phyloP scores from a whole-genome alignment of 116 monocot genomes.

The Trichopus zeylanicus region DNA sequence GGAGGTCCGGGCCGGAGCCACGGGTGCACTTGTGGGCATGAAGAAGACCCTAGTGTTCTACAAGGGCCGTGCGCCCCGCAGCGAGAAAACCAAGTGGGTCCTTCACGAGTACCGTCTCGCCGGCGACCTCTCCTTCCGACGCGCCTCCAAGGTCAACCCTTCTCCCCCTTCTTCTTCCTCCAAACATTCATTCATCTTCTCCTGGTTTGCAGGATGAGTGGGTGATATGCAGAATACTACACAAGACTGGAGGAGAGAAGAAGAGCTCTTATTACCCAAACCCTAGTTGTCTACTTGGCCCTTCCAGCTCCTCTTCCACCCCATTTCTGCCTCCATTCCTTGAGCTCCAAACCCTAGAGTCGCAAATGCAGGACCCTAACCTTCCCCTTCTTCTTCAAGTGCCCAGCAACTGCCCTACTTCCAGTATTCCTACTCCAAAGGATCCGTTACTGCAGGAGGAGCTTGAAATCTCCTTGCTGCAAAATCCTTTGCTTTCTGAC shows the following conservation, averaged over 20 bases:
- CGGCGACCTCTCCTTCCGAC: constrained; percentile 57
- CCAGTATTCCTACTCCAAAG: constrained; percentile 6
- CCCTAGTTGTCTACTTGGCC: constrained; percentile 14
- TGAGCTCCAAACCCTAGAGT: constrained; percentile 26
- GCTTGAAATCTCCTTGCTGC: constrained; percentile 28
- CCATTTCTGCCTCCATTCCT: constrained; percentile 25
- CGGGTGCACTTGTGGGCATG: constrained; percentile 63
- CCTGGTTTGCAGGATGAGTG: constrained; percentile 77
- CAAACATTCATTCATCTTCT: neutral
- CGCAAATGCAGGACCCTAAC: too few species aligned
- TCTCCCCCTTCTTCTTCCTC: neutral
- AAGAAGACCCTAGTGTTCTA: constrained; percentile 94
- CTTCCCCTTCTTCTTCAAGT: neutral
- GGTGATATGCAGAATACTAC: constrained; percentile 97
- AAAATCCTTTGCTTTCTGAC: constrained; percentile 25
- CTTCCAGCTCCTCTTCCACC: constrained; percentile 19
- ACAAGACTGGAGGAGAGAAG: constrained; percentile 51
- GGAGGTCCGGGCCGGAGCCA: constrained; percentile 41
- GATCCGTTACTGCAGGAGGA: neutral
- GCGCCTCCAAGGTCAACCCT: constrained; percentile 43
- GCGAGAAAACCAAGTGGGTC: constrained; percentile 94
- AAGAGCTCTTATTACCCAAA: constrained; percentile 26
- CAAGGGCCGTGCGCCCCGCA: constrained; percentile 79
- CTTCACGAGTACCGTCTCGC: constrained; percentile 92
- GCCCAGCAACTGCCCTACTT: constrained; percentile 5